Percentiles rank a stretch among this genome's conserved stretches.
Evolutionary conservation across 345 rosid species (phyloP).

Genomic region (Camelina hispida): DNA sequence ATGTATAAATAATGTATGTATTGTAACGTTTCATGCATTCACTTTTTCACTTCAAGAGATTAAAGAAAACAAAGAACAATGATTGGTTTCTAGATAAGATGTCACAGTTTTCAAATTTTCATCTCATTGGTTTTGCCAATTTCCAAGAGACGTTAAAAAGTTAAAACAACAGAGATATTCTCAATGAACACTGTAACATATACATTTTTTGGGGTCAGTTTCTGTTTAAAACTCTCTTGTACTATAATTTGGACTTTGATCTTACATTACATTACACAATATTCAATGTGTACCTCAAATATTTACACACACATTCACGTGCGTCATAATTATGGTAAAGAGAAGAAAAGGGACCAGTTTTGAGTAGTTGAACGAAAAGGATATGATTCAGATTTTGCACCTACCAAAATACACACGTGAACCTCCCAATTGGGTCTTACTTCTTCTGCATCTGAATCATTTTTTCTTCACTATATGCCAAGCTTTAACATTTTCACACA

Average conservation of each 20-base stretch:
- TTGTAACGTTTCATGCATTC: conserved; percentile 8
- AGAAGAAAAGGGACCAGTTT: conserved; percentile 37
- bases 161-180: conserved; percentile 31
- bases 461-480: conserved; percentile 28
- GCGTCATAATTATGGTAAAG: conserved; percentile 15
- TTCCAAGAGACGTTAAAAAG: conserved; percentile 30
- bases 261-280: neutral
- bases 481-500: conserved; percentile 28
- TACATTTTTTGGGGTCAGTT: conserved; percentile 10
- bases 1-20: neutral
- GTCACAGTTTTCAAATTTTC: conserved; percentile 24
- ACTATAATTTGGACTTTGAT: conserved; percentile 12
- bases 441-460: conserved; percentile 29
- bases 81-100: conserved; percentile 33
- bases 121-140: conserved; percentile 24
- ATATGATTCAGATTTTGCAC: conserved; percentile 29
- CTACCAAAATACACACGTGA: conserved; percentile 37
- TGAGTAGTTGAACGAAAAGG: conserved; percentile 26
- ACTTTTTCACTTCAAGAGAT: conserved; percentile 17
- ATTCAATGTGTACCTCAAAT: neutral
- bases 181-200: conserved; percentile 21
- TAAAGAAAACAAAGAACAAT: conserved; percentile 33
- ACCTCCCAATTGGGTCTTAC: neutral
- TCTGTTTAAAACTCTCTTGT: conserved; percentile 1
- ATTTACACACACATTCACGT: conserved; percentile 22